phyloP scores from a whole-genome alignment of 371 early-diverging fungal genomes.

The Nosema granulosis region DNA sequence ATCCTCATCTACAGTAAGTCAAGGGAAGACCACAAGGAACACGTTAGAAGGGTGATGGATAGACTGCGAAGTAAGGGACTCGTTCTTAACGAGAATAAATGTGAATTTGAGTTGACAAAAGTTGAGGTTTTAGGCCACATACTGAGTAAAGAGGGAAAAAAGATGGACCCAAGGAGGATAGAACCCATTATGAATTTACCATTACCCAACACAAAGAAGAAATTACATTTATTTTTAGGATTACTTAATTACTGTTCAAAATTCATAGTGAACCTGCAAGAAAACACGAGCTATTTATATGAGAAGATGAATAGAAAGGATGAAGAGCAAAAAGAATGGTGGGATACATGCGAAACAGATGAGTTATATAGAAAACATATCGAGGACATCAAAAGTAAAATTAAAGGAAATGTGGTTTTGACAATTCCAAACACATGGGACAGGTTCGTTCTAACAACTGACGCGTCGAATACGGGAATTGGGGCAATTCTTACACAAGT shows the following conservation, averaged over 20 bases:
- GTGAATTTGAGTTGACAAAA: conserved; percentile 7
- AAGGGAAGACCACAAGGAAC: conserved; percentile 10
- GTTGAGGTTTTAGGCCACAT: conserved; percentile 40
- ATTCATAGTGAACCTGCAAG: no score
- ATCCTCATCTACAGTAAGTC: conserved; percentile 28
- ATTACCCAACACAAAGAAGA: conserved; percentile 3
- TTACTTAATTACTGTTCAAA: conserved; percentile 24
- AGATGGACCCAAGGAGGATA: conserved; percentile 8
- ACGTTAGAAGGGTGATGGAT: neutral
- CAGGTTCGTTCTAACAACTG: conserved; percentile 46
- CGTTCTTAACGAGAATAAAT: conserved; percentile 8
- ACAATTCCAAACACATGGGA: conserved; percentile 16
- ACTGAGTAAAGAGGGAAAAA: neutral
- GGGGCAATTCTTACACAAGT: conserved; percentile 42
- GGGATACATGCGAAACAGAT: no score
- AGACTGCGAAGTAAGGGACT: neutral
- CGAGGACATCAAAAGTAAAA: neutral
- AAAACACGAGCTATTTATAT: no score
- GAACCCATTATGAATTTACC: neutral
- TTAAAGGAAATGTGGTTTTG: neutral
- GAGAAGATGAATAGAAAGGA: no score
- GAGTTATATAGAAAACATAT: neutral
- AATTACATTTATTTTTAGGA: conserved; percentile 44
- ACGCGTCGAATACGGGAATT: conserved; percentile 22
- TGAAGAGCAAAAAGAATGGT: no score